Evolutionary conservation across 495 filamentous ascomycete species (phyloP).

Genomic region (Cudoniella acicularis): DNA sequence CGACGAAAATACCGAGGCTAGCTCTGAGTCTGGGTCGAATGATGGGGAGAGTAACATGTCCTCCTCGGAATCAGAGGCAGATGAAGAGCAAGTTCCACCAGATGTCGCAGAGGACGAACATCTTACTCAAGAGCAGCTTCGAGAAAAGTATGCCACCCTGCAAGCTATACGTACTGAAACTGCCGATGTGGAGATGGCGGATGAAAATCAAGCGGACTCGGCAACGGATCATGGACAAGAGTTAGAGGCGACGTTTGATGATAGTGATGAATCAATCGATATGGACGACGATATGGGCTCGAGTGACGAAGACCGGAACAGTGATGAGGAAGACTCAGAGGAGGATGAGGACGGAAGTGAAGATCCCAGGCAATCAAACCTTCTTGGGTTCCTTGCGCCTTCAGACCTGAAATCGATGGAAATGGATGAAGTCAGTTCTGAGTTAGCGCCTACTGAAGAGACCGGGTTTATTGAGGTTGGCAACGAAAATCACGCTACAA

Average conservation of each 20-base stretch:
- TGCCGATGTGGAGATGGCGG: constrained; percentile 17
- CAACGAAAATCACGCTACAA: constrained; percentile 22
- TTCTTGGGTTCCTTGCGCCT: constrained; percentile 62
- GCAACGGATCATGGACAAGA: constrained; percentile 18
- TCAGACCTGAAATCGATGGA: constrained; percentile 22
- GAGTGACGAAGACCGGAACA: constrained; percentile 53
- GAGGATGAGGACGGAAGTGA: constrained; percentile 42
- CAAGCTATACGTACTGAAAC: constrained; percentile 30
- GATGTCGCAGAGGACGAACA: constrained; percentile 64
- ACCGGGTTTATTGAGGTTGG: neutral
- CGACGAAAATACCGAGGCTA: constrained; percentile 32
- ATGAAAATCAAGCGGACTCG: constrained; percentile 16
- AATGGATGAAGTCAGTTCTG: neutral
- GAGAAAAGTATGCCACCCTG: constrained; percentile 73
- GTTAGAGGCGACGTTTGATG: constrained; percentile 51
- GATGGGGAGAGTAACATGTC: constrained; percentile 74
- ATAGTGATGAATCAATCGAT: constrained; percentile 78
- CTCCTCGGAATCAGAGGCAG: constrained; percentile 54
- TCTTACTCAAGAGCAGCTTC: constrained; percentile 75
- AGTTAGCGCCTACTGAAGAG: neutral
- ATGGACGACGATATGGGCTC: constrained; percentile 85
- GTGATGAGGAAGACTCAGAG: constrained; percentile 39
- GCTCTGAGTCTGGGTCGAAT: constrained; percentile 40
- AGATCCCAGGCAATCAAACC: constrained; percentile 43
- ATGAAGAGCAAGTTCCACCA: constrained; percentile 42